These are phyloP conservation scores for Kandelia obovata DNA, from an alignment of 345 rosid genomes.

Conservation along the genomic window DNA sequence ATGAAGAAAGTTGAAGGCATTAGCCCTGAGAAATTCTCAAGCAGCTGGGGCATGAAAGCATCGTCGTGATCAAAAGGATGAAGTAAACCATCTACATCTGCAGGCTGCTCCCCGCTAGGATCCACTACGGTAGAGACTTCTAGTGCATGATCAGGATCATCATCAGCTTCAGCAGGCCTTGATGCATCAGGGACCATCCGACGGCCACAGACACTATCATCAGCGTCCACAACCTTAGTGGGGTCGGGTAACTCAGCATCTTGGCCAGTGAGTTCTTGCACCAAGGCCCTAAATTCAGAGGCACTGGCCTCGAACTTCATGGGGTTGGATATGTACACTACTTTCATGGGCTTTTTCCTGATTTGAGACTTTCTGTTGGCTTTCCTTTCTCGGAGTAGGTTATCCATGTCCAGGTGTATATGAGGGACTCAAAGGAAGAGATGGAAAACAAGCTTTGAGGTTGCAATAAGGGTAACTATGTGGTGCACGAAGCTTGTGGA, in stretches of 20 bases:
- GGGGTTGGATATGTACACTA: constrained; percentile 55
- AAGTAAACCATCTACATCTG: neutral
- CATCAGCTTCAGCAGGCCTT: neutral
- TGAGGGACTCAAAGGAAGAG: neutral
- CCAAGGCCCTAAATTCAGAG: constrained; percentile 43
- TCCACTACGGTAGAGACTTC: constrained; percentile 4
- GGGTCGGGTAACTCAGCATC: constrained; percentile 36
- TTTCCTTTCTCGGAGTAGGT: constrained; percentile 11
- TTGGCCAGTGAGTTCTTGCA: constrained; percentile 51
- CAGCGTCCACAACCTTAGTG: constrained; percentile 1
- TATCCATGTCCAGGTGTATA: neutral
- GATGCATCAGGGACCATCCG: constrained; percentile 14
- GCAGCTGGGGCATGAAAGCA: constrained; percentile 25
- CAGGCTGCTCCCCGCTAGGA: neutral
- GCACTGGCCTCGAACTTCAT: constrained; percentile 39
- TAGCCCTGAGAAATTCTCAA: constrained; percentile 28
- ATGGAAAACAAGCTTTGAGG: constrained; percentile 4
- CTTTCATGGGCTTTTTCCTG: constrained; percentile 35
- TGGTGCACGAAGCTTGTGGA: too few species aligned
- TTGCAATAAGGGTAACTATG: too few species aligned
- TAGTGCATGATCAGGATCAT: neutral
- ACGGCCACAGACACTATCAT: neutral
- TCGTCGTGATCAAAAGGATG: constrained; percentile 24
- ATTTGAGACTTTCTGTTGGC: neutral
- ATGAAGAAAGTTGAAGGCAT: constrained; percentile 14